Base-by-base conservation (phyloP, 139 green algal species). In the Chlorella sp. region DNA sequence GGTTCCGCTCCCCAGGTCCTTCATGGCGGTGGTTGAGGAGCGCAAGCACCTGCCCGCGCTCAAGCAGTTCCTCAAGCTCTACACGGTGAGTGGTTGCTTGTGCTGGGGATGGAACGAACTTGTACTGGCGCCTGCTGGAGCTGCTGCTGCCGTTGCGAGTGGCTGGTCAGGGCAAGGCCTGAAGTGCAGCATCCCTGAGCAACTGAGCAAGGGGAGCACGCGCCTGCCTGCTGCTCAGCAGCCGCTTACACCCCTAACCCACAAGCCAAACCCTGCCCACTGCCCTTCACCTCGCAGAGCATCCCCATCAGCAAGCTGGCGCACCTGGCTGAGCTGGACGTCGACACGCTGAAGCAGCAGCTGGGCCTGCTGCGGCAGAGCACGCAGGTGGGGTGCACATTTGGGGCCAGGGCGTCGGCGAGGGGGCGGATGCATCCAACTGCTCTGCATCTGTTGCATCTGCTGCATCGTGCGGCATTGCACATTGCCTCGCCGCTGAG, bases 231-330 rank as follows among this genome's bases (percentile, higher is more conserved):
- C 20, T 68, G 60, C 60, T 68, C 6, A 34, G 20, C 20, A 68
- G 19, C 60, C 60, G 60, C 62, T 69, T 11, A 3, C 30, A 22
- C 41, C 60, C 6, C 76, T 73, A 28, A 43, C 44, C 38, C 3
- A 51, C 41, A 46, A 16, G 20, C 34, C 40, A 40, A 11, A 67
- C 65, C 65, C 44, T 56, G 3, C 48, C n/a, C 43, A 19, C 8
- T 41, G 26, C 41, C 11, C 38, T 11, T 60, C 40, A 70, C n/a
- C n/a, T 76, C n/a, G 48, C 85, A 89, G 86, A 87, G 65, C 86
- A 99, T 99, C 90, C 91, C 88, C 19, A 79, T 98, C 72, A 36
- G 88, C 60, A 98, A 98, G 90, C 94, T 99, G 76, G 95, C 95
- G 11, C 80, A 43, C 38, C 90, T 99, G 62, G 94, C 98, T 88